Evolutionary conservation across 2,329 filamentous ascomycete genomes (phyloP).

Genomic region (Juglanconis sp.): DNA sequence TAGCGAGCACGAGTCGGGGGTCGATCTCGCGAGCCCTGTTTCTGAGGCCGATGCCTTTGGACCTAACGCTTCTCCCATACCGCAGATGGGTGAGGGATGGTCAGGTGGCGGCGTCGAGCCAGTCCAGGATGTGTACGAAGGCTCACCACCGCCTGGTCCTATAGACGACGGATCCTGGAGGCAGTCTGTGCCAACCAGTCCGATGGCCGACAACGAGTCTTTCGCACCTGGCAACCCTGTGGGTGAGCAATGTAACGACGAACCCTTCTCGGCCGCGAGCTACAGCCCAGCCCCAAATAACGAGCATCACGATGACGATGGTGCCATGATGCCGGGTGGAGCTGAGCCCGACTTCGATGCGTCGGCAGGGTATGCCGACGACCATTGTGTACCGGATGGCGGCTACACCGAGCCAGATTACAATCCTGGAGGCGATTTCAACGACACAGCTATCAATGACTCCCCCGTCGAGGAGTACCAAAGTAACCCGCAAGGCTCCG

Average conservation of each 20-base stretch:
- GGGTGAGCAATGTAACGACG: background rate
- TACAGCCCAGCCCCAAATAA: background rate
- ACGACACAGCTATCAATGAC: background rate
- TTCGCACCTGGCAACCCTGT: background rate
- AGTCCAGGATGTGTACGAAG: background rate
- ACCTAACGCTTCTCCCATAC: background rate
- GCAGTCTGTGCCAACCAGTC: background rate
- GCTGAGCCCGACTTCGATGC: background rate
- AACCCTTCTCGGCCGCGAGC: background rate
- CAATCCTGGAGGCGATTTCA: background rate
- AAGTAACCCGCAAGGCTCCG: background rate
- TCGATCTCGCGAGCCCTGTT: background rate
- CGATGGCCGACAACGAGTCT: background rate
- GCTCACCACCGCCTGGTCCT: background rate
- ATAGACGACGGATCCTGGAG: background rate
- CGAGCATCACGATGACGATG: background rate
- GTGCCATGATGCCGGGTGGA: background rate
- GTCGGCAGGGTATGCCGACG: background rate
- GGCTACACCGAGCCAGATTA: background rate
- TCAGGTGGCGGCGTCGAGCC: background rate
- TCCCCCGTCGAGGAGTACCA: background rate
- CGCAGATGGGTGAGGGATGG: background rate
- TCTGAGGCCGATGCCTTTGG: background rate
- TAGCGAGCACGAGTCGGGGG: background rate
- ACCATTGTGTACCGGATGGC: background rate